These are phyloP conservation scores for Ophidiomyces ophidiicola DNA, from an alignment of 2,329 filamentous ascomycete species.

Conservation along the genomic window DNA sequence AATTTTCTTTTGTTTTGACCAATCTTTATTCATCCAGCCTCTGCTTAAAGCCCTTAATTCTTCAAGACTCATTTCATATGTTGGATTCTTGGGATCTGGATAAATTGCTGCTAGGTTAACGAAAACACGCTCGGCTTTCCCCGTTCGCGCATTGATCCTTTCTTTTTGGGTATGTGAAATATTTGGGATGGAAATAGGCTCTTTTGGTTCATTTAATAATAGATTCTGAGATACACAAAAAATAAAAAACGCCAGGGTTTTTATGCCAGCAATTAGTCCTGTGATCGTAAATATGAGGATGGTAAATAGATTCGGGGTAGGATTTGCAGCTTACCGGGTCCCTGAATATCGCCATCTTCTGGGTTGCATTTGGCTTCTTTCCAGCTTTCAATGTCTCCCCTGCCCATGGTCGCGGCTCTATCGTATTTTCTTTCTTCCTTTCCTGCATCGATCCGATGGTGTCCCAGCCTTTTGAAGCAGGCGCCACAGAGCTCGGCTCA, in stretches of 20 bases:
- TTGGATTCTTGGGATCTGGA: conserved; percentile 57
- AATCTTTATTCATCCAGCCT: conserved; percentile 51
- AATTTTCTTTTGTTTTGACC: conserved; percentile 31
- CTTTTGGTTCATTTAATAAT: conserved; percentile 26
- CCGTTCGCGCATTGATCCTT: conserved; percentile 67
- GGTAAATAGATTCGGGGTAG: conserved; percentile 28
- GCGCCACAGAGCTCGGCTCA: conserved; percentile 43
- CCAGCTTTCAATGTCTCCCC: conserved; percentile 83
- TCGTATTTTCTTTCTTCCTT: conserved; percentile 83
- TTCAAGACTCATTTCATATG: conserved; percentile 76
- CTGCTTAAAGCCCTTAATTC: conserved; percentile 70
- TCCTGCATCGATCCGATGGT: conserved; percentile 76
- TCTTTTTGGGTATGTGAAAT: conserved; percentile 65
- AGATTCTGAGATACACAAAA: conserved; percentile 42
- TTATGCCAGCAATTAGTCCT: conserved; percentile 76
- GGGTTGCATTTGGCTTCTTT: conserved; percentile 61
- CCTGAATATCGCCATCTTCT: conserved; percentile 88
- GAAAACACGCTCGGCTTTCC: conserved; percentile 74
- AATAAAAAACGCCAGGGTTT: conserved; percentile 24
- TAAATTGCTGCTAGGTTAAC: conserved; percentile 80
- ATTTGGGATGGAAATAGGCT: conserved; percentile 39
- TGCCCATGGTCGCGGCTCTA: conserved; percentile 79
- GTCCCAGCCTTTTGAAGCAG: conserved; percentile 68
- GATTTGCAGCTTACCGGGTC: conserved; percentile 67
- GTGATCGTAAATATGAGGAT: conserved; percentile 65